Evolutionary conservation across 768 basidiomycete genomes (phyloP).

Genomic region (Suillus variegatus): DNA sequence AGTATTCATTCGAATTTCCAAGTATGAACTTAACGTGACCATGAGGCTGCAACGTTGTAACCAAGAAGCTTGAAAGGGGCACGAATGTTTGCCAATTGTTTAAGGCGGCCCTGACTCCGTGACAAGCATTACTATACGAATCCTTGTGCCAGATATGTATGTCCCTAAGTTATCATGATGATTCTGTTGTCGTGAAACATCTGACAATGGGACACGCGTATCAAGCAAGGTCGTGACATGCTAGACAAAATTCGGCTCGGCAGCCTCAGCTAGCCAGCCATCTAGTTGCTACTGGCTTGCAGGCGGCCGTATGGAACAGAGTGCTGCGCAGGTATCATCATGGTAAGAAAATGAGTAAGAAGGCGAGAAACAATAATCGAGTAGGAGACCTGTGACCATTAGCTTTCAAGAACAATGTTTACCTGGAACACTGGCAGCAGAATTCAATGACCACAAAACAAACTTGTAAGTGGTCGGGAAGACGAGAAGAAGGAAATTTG

Average conservation of each 20-base stretch:
- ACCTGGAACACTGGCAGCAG: neutral
- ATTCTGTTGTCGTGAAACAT: neutral
- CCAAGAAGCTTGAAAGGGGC: neutral
- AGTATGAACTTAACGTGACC: neutral
- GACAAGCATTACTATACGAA: neutral
- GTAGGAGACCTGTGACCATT: neutral
- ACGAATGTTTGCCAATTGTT: neutral
- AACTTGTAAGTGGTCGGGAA: too few species aligned
- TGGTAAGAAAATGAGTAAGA: neutral
- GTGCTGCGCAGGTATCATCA: neutral
- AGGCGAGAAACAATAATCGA: neutral
- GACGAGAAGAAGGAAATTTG: constrained; percentile 8
- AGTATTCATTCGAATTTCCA: neutral
- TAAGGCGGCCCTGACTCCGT: neutral
- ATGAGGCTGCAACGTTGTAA: neutral
- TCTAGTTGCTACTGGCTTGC: neutral
- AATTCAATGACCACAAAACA: neutral
- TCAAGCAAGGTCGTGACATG: neutral
- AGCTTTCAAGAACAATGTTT: neutral
- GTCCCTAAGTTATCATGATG: neutral
- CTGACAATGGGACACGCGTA: neutral
- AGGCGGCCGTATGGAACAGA: neutral
- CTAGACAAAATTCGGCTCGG: neutral
- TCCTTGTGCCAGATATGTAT: neutral
- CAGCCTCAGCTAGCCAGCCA: neutral